Base-by-base conservation (phyloP, 1,284 basidiomycete species). In the Butyriboletus appendiculatus region DNA sequence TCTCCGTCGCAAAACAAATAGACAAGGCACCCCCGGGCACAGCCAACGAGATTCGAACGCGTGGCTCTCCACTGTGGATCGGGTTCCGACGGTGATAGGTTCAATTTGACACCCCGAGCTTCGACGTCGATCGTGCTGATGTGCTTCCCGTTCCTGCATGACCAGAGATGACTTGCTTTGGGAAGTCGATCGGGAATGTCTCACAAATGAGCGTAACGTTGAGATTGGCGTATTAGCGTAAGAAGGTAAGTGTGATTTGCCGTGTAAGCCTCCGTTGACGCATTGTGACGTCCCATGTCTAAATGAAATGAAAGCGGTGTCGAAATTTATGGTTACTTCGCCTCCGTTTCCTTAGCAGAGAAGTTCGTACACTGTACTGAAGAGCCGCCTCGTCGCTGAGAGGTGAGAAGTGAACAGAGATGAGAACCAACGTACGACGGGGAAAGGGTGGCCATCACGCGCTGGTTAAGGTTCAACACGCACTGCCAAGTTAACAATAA, bases 81-180 rank as follows among this genome's bases (percentile, higher is more conserved):
- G 51, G 47, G 15, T 50, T 48, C 56, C 38, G 56, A 63, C 58
- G 56, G 56, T 41, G 59, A 62, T 63, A 44, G 53, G 47, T 55
- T 48, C 53, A 38, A 58, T 65, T 48, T 56, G 48, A 53, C 39
- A 47, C 22, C 42, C 37, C 45, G 49, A 33, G 50, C 60, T 67
- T 66, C 66, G 66, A 64, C 48, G 60, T 64, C 69, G 64, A 70
- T 69, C 68, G 45, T 11, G 5, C 35, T 57, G 51, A 70, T 63
- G 44, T 32, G 41, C 53, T 60, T 65, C 55, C 47, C 22, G 37
- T 56, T 66, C 56, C 52, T 54, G 18, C 52, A 42, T 12, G 45
- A 30, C 34, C 52, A 64, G 55, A 56, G 52, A 53, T 53, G 37
- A 51, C 54, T 64, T 43, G 50, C 52, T 56, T 68, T 67, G 38